These are phyloP conservation scores for Suillus americanus DNA, from an alignment of 768 basidiomycete species.

Conservation along the genomic window DNA sequence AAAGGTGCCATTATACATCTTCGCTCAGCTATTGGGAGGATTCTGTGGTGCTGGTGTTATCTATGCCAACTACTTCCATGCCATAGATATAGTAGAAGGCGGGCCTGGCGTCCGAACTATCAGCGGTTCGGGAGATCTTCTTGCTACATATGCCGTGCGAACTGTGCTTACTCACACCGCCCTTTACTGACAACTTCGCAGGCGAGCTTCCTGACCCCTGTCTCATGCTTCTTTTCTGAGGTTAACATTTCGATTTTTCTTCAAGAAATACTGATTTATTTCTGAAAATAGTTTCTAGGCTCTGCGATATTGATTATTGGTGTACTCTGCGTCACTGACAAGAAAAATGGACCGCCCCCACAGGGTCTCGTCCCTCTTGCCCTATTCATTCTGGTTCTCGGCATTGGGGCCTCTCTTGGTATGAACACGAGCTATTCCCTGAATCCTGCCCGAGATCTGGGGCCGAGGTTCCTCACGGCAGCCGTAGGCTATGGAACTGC, in stretches of 20 bases:
- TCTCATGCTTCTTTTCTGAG: slow-evolving; percentile 48
- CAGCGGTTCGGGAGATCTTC: slow-evolving; percentile 53
- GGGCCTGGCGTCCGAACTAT: slow-evolving; percentile 54
- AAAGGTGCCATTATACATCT: slow-evolving; percentile 72
- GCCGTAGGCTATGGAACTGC: slow-evolving; percentile 69
- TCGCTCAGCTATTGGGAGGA: slow-evolving; percentile 63
- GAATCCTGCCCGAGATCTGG: slow-evolving; percentile 73
- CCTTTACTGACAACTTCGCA: slow-evolving; percentile 20
- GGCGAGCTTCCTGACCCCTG: slow-evolving; percentile 43
- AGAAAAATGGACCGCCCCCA: slow-evolving; percentile 47
- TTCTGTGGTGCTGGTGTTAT: slow-evolving; percentile 55
- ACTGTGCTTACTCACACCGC: background rate
- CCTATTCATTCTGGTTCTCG: slow-evolving; percentile 57
- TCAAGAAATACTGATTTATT: background rate
- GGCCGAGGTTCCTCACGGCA: slow-evolving; percentile 64
- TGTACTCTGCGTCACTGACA: slow-evolving; percentile 55
- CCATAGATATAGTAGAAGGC: slow-evolving; percentile 65
- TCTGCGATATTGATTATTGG: slow-evolving; percentile 54
- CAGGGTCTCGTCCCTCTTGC: slow-evolving; percentile 53
- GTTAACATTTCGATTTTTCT: slow-evolving; percentile 17
- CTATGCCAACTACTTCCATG: slow-evolving; percentile 67
- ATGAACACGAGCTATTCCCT: slow-evolving; percentile 67
- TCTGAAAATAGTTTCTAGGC: slow-evolving; percentile 47
- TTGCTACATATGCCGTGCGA: slow-evolving; percentile 61
- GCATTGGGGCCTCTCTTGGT: slow-evolving; percentile 58